Evolutionary conservation across 257 asterid genomes (phyloP).

Genomic region (Fraxinus anomala): DNA sequence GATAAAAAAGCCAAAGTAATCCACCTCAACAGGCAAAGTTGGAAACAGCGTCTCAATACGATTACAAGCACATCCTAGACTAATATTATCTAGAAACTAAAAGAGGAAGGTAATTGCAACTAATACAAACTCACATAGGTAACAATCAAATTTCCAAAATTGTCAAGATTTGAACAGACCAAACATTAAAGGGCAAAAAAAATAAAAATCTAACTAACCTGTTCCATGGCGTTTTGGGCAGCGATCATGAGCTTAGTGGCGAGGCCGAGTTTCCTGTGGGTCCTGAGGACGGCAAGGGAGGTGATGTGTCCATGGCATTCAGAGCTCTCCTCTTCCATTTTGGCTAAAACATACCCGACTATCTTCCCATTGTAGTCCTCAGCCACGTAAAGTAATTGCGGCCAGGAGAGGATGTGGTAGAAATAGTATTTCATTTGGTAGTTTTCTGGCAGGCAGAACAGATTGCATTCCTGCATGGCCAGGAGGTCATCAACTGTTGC

Average conservation of each 20-base stretch:
- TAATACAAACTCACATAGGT: not conserved
- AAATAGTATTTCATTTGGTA: slow-evolving; percentile 92
- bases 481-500: slow-evolving; percentile 33
- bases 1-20: not conserved
- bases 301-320: slow-evolving; percentile 99
- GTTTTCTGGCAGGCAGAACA: slow-evolving; percentile 33
- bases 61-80: not conserved
- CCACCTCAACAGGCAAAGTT: not conserved
- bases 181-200: not conserved
- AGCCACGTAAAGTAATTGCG: slow-evolving; percentile 94
- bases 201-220: slow-evolving; percentile 36
- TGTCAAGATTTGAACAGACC: not conserved
- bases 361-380: slow-evolving; percentile 96
- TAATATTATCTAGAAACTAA: not conserved
- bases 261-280: slow-evolving; percentile 92
- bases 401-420: slow-evolving; percentile 98
- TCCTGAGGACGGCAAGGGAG: slow-evolving; percentile 95
- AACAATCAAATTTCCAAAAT: not conserved
- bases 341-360: slow-evolving; percentile 93
- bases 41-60: not conserved
- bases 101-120: not conserved
- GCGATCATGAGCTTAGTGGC: slow-evolving; percentile 99
- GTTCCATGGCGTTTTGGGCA: slow-evolving; percentile 98
- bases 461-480: slow-evolving; percentile 35
- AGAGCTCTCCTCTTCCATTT: slow-evolving; percentile 93